These are phyloP conservation scores for Speleostelium caveatum DNA, from an alignment of 78 protist species.

Conservation along the genomic window DNA sequence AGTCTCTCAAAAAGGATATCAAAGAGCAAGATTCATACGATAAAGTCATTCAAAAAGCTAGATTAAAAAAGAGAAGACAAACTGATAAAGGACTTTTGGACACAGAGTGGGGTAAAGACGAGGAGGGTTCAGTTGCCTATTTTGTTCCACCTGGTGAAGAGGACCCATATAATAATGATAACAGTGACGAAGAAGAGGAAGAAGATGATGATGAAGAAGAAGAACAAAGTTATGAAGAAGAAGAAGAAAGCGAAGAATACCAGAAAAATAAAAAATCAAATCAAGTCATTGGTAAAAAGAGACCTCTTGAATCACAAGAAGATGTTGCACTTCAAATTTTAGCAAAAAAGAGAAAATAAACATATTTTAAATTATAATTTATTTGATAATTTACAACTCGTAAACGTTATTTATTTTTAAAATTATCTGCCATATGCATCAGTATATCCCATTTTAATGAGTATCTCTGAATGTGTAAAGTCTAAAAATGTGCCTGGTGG, in stretches of 20 bases:
- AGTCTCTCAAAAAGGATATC: neutral
- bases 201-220: slow-evolving; percentile 19
- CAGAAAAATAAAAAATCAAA: neutral
- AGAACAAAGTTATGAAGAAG: slow-evolving; percentile 11
- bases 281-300: neutral
- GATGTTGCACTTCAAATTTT: slow-evolving; percentile 5
- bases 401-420: no score
- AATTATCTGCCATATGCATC: no score
- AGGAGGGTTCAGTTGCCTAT: slow-evolving; percentile 37
- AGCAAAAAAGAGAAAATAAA: slow-evolving; percentile 19
- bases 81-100: neutral
- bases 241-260: neutral
- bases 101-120: neutral
- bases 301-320: slow-evolving; percentile 14
- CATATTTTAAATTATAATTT: no score
- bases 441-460: slow-evolving; percentile 18
- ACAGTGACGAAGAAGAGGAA: slow-evolving; percentile 4
- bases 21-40: slow-evolving; percentile 3
- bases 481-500: slow-evolving; percentile 38
- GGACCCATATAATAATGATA: slow-evolving; percentile 25
- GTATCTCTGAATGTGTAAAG: slow-evolving; percentile 10
- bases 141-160: slow-evolving; percentile 56
- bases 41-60: slow-evolving; percentile 18
- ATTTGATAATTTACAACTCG: no score
- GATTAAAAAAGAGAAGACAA: neutral